Percentiles rank a stretch among this genome's conserved stretches.
Evolutionary conservation across 306 rosid genomes (phyloP).

Genomic region (Cyclanthera cordifolia): DNA sequence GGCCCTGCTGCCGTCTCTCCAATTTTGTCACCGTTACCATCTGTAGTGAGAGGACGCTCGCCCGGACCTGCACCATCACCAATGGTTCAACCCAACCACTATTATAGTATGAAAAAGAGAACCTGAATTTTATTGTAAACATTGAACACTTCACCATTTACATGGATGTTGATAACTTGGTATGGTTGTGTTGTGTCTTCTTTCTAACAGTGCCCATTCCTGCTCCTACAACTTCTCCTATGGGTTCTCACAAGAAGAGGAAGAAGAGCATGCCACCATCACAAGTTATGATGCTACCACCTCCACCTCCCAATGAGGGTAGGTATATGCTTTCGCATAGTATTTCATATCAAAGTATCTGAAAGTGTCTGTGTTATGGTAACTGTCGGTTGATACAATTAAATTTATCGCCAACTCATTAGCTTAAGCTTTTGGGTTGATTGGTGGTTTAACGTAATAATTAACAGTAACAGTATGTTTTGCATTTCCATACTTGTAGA

Average conservation of each 20-base stretch:
- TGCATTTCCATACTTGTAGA: conserved; percentile 39
- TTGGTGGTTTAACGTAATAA: too few species aligned
- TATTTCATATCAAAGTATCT: background rate
- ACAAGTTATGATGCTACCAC: conserved; percentile 52
- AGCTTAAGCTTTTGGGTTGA: too few species aligned
- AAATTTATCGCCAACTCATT: too few species aligned
- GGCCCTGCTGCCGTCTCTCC: conserved; percentile 28
- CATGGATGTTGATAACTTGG: conserved; percentile 1
- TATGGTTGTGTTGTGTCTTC: conserved; percentile 17
- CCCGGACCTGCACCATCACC: conserved; percentile 56
- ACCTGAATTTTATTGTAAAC: conserved; percentile 9
- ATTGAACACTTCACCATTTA: background rate
- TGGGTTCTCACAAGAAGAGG: conserved; percentile 41
- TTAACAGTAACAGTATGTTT: too few species aligned
- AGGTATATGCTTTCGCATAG: conserved; percentile 16
- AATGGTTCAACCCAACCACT: conserved; percentile 22
- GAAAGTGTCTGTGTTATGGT: background rate
- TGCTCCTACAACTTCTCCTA: conserved; percentile 54
- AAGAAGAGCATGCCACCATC: conserved; percentile 50
- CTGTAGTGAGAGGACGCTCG: conserved; percentile 25
- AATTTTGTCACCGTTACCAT: conserved; percentile 33
- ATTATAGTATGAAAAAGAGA: conserved; percentile 35
- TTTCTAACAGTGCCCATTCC: conserved; percentile 41
- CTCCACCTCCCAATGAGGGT: conserved; percentile 90
- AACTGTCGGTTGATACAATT: too few species aligned